Conservation (phyloP, 2,329 filamentous ascomycete species). For the Fusarium sarcochroum region DNA sequence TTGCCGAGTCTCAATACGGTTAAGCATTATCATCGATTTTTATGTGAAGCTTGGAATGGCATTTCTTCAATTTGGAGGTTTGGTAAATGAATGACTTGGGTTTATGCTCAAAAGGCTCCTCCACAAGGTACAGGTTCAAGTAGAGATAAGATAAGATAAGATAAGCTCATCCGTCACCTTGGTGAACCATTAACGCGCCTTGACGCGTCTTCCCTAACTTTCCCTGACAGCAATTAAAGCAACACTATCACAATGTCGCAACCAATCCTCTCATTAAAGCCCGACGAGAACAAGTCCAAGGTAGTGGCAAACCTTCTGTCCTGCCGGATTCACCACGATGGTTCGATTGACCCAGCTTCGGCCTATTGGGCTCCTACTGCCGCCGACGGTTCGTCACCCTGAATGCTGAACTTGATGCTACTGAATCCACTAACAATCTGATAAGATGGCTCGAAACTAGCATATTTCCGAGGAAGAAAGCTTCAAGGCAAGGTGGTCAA, state of each 20-base stretch:
- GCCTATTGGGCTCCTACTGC: constrained; percentile 78
- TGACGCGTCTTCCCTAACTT: constrained; percentile 36
- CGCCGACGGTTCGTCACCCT: constrained; percentile 58
- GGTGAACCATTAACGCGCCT: constrained; percentile 44
- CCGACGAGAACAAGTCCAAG: constrained; percentile 48
- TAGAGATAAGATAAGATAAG: constrained; percentile 21
- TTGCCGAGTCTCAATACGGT: no score
- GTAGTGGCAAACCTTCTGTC: constrained; percentile 81
- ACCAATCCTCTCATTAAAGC: constrained; percentile 59
- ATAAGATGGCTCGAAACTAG: constrained; percentile 65
- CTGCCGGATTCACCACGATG: constrained; percentile 84
- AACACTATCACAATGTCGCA: constrained; percentile 55
- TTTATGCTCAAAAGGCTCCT: no score
- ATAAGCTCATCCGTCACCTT: constrained; percentile 5
- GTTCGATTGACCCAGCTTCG: constrained; percentile 73
- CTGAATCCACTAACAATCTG: constrained; percentile 13
- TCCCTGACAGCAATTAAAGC: constrained; percentile 2
- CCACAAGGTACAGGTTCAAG: no score
- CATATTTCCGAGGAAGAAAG: constrained; percentile 86
- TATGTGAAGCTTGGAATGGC: no score
- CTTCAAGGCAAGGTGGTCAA: constrained; percentile 76
- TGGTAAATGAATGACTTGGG: no score
- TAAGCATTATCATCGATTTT: no score
- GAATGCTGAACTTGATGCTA: background rate
- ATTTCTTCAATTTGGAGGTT: no score